phyloP scores from a whole-genome alignment of 768 basidiomycete genomes.

The Phanerochaete carnosa region DNA sequence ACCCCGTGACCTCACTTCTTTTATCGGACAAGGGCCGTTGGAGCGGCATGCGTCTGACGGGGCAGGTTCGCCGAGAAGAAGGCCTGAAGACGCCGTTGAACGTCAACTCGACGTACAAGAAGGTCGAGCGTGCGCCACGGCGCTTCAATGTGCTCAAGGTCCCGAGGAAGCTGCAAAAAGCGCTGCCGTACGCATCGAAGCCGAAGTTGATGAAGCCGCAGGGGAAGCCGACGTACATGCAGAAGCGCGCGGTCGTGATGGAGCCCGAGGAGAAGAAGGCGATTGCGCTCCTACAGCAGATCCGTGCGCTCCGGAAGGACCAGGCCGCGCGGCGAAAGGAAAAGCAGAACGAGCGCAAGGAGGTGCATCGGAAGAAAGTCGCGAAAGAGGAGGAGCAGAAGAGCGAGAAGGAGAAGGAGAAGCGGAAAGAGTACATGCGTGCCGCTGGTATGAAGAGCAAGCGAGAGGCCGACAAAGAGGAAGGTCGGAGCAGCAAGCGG shows the following conservation, averaged over 20 bases:
- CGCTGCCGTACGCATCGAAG: conserved; percentile 90
- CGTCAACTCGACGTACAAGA: conserved; percentile 86
- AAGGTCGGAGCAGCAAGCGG: conserved; percentile 54
- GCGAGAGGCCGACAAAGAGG: conserved; percentile 57
- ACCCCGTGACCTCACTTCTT: conserved; percentile 90
- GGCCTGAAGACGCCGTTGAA: conserved; percentile 77
- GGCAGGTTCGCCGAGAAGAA: conserved; percentile 85
- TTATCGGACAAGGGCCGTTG: conserved; percentile 79
- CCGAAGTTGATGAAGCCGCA: conserved; percentile 81
- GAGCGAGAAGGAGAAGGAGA: conserved; percentile 70
- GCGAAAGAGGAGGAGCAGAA: conserved; percentile 65
- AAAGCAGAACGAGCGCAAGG: conserved; percentile 82
- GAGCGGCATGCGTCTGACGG: conserved; percentile 95
- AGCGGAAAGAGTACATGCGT: conserved; percentile 74
- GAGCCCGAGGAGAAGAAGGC: conserved; percentile 95
- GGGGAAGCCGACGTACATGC: conserved; percentile 76
- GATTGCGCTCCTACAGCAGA: conserved; percentile 88
- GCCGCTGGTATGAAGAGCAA: conserved; percentile 69
- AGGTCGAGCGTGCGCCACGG: conserved; percentile 71
- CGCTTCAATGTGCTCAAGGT: conserved; percentile 91
- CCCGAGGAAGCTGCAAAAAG: conserved; percentile 85
- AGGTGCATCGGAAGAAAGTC: conserved; percentile 64
- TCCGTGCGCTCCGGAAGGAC: conserved; percentile 87
- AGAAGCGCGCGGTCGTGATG: conserved; percentile 92
- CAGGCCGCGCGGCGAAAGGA: conserved; percentile 74